Base-by-base conservation (phyloP, 371 early-diverging fungal genomes). In the Haplosporangium sp. region DNA sequence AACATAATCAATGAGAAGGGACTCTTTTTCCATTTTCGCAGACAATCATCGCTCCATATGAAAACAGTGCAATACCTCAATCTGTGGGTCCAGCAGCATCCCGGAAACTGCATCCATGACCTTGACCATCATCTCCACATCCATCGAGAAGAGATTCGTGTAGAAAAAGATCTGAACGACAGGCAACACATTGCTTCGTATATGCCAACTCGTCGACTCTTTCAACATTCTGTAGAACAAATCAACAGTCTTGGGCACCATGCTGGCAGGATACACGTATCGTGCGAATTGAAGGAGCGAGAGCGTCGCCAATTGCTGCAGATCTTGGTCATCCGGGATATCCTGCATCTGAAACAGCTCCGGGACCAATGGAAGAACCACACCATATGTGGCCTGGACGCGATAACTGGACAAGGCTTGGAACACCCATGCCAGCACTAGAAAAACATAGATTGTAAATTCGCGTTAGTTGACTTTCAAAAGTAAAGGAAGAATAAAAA, bases 81-180 rank as follows among this genome's bases (percentile, higher is more conserved):
- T 86, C 66, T 94, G 94, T 2, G 86, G 81, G 71, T 95, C 94
- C 21, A 86, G 75, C n/a, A 95, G 73, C 85, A 92, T 82, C 6
- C 65, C 77, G 10, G 88, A 83, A 13, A 95, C 85, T 0, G 86
- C 83, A 36, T 89, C 81, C 88, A 94, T 86, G 21, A 94, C 87
- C 41, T 81, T 80, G 13, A 84, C 58, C 40, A 88, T 81, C 56
- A 86, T 80, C 8, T 82, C 76, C n/a, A 81, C 66, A 12, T 83
- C 73, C 82, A 95, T 73, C 20, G 83, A 76, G 69, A 88, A 91
- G 55, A 94, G 57, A 65, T 95, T 89, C 29, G 89, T 87, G 75
- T 94, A 95, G 73, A 88, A 93, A 54, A 94, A 89, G 7, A 95
- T 83, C 68, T 95, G 95, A 23, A 95, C 56, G 0, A 93, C 73